Percentiles rank a stretch among this genome's conserved stretches.
phyloP scores from a whole-genome alignment of 345 rosid genomes.

The Melaleuca alternifolia region DNA sequence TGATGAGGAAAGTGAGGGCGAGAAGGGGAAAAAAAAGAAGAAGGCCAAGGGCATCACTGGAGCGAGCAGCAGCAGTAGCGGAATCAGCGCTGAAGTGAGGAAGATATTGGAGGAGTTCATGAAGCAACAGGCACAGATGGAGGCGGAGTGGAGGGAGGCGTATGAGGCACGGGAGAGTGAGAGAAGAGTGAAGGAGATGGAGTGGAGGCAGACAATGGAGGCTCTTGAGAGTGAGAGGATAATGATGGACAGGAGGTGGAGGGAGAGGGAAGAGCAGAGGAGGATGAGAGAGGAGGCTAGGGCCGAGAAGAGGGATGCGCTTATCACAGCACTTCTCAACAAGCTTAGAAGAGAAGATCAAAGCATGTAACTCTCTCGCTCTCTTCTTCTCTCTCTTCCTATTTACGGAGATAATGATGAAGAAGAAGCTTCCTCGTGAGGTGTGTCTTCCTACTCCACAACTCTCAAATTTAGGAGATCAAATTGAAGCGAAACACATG shows the following conservation, averaged over 20 bases:
- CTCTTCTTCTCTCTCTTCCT: not conserved
- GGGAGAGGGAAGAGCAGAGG: conserved; percentile 90
- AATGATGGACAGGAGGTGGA: conserved; percentile 74
- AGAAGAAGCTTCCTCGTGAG: conserved; percentile 13
- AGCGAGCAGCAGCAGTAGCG: not conserved
- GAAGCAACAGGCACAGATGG: conserved; percentile 75
- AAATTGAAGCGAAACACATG: not conserved
- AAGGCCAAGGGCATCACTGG: conserved; percentile 21
- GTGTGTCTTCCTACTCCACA: conserved; percentile 1
- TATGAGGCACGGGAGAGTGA: conserved; percentile 68
- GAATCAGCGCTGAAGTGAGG: conserved; percentile 17
- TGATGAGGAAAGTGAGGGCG: conserved; percentile 42
- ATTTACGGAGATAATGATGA: conserved; percentile 1
- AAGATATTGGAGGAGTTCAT: conserved; percentile 66
- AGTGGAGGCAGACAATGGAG: conserved; percentile 85
- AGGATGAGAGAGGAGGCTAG: conserved; percentile 78
- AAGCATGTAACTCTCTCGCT: not conserved
- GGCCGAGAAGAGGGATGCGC: conserved; percentile 89
- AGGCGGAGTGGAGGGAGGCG: conserved; percentile 80
- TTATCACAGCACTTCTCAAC: conserved; percentile 64
- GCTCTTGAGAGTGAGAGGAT: conserved; percentile 81
- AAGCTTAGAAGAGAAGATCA: conserved; percentile 52
- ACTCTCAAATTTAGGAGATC: not conserved
- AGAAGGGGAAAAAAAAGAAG: conserved; percentile 40
- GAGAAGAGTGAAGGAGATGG: conserved; percentile 67